A percentile compares a stretch with the other conserved stretches of the same genome.
Conservation (phyloP, 2,329 filamentous ascomycete genomes). For the Aspergillus amoenus region DNA sequence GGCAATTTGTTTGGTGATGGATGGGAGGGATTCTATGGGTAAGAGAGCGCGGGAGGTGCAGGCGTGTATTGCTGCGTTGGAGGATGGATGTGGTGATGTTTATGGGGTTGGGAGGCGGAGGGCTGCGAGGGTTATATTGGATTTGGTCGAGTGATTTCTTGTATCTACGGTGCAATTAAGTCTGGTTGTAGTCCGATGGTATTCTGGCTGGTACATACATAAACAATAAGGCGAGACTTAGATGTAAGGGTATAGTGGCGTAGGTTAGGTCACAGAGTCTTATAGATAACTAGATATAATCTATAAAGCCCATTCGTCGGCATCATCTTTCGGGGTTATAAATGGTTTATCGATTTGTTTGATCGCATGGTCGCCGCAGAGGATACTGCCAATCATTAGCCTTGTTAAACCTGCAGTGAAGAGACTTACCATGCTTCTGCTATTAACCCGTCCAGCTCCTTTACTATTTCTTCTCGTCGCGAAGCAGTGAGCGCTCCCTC, state of each 20-base stretch:
- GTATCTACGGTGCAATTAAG: too few relatives aligned
- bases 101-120: not conserved
- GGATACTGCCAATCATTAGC: conserved; percentile 58
- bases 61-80: not conserved
- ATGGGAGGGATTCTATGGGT: not conserved
- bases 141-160: not conserved
- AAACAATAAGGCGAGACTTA: too few relatives aligned
- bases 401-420: conserved; percentile 12
- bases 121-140: not conserved
- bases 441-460: conserved; percentile 87
- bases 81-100: not conserved
- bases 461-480: conserved; percentile 77
- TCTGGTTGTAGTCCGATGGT: too few relatives aligned
- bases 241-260: too few relatives aligned
- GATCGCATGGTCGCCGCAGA: conserved; percentile 94
- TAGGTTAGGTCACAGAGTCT: too few relatives aligned
- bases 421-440: conserved; percentile 76
- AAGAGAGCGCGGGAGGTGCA: not conserved
- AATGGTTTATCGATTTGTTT: conserved; percentile 94
- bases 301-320: conserved; percentile 74
- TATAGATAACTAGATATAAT: not conserved
- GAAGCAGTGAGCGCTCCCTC: conserved; percentile 69
- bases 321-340: conserved; percentile 69
- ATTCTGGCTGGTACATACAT: too few relatives aligned
- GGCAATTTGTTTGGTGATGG: not conserved